phyloP scores from a whole-genome alignment of 805 yeast genomes.

The Candida cerambycidarum region DNA sequence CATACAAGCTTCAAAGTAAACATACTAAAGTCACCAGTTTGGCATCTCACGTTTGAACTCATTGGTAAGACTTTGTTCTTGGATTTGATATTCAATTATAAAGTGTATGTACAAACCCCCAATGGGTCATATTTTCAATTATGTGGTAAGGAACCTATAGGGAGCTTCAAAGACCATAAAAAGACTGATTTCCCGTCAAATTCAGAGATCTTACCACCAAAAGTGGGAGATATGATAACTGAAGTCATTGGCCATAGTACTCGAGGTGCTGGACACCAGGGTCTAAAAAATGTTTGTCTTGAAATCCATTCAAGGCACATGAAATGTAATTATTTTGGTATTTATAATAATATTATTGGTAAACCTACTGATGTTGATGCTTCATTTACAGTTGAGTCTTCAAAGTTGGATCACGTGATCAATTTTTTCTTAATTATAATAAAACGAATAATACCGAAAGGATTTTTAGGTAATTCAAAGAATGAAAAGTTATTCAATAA shows the following conservation, averaged over 20 bases:
- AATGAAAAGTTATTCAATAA: constrained; percentile 46
- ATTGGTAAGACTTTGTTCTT: constrained; percentile 44
- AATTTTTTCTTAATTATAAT: constrained; percentile 43
- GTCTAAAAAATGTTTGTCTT: background rate
- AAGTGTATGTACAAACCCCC: constrained; percentile 24
- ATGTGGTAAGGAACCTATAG: constrained; percentile 10
- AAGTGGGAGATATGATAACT: background rate
- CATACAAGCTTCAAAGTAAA: constrained; percentile 32
- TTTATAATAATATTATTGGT: background rate
- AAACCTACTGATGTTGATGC: background rate
- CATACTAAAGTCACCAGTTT: constrained; percentile 40
- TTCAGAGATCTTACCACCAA: constrained; percentile 14
- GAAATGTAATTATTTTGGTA: constrained; percentile 10
- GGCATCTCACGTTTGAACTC: constrained; percentile 41
- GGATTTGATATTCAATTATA: constrained; percentile 34
- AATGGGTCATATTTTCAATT: constrained; percentile 11
- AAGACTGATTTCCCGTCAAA: background rate
- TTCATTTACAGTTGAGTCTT: background rate
- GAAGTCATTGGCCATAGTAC: background rate
- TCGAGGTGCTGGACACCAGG: background rate
- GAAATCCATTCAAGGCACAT: background rate
- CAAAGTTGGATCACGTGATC: constrained; percentile 28
- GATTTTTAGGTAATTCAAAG: constrained; percentile 49
- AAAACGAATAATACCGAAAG: constrained; percentile 50
- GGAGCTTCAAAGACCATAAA: background rate